These are phyloP conservation scores for Penicillium sp. DNA, from an alignment of 2,329 filamentous ascomycete genomes.

Conservation along the genomic window DNA sequence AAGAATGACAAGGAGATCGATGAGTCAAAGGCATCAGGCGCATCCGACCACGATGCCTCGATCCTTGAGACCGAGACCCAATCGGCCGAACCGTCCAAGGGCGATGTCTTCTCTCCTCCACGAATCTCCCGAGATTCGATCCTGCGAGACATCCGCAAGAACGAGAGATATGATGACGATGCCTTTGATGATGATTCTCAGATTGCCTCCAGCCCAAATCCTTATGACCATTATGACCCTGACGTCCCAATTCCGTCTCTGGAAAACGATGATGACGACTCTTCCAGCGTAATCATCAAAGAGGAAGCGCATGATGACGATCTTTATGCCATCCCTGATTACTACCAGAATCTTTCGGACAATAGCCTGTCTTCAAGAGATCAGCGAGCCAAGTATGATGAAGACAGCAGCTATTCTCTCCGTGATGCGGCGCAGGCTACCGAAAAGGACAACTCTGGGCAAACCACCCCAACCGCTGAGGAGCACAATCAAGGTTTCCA, in stretches of 20 bases:
- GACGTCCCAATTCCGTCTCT: slow-evolving; percentile 87
- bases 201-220: slow-evolving; percentile 59
- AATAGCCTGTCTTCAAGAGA: slow-evolving; percentile 30
- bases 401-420: slow-evolving; percentile 57
- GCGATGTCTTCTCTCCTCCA: slow-evolving; percentile 62
- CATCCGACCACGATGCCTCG: not conserved
- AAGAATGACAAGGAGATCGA: slow-evolving; percentile 18
- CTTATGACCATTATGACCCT: slow-evolving; percentile 69
- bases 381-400: slow-evolving; percentile 47
- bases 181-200: slow-evolving; percentile 63
- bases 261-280: slow-evolving; percentile 62
- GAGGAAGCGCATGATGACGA: slow-evolving; percentile 59
- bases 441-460: slow-evolving; percentile 23
- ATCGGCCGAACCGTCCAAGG: slow-evolving; percentile 48
- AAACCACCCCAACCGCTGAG: slow-evolving; percentile 34
- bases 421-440: slow-evolving; percentile 33
- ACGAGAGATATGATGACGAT: slow-evolving; percentile 59
- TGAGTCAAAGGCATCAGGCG: slow-evolving; percentile 13
- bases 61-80: slow-evolving; percentile 11
- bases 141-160: slow-evolving; percentile 72
- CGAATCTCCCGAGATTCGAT: slow-evolving; percentile 94
- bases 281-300: slow-evolving; percentile 65
- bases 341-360: slow-evolving; percentile 55
- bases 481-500: not conserved
- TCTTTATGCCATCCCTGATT: slow-evolving; percentile 66